Conservation (phyloP, 2,329 filamentous ascomycete genomes). For the Penicillium sp. region DNA sequence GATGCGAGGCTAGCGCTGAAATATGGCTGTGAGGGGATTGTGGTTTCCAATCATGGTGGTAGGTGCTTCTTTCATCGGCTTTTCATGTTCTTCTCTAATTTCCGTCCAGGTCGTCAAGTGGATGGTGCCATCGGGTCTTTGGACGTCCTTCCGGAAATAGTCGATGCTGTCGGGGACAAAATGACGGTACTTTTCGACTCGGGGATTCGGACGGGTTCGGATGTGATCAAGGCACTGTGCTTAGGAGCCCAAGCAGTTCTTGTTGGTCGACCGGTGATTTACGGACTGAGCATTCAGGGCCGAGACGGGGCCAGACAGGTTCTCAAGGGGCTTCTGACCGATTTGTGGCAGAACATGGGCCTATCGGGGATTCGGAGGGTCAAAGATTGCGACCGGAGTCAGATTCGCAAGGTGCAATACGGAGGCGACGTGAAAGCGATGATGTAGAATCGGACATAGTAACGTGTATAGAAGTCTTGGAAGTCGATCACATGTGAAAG, state of each 20-base stretch:
- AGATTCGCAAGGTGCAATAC: conserved; percentile 35
- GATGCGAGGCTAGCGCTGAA: conserved; percentile 48
- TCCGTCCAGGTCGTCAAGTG: conserved; percentile 41
- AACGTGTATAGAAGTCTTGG: neutral
- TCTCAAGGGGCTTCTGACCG: conserved; percentile 50
- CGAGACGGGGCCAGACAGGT: conserved; percentile 54
- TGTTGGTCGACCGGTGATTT: conserved; percentile 57
- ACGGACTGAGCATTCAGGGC: conserved; percentile 56
- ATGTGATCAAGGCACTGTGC: conserved; percentile 52
- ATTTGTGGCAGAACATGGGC: conserved; percentile 56
- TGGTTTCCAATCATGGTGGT: conserved; percentile 54
- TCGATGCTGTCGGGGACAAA: conserved; percentile 55
- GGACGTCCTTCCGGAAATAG: conserved; percentile 58
- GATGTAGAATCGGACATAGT: conserved; percentile 20
- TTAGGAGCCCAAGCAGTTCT: conserved; percentile 58
- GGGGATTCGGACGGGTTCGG: conserved; percentile 49
- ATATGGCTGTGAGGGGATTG: conserved; percentile 48
- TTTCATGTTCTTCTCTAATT: neutral
- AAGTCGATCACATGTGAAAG: conserved; percentile 5
- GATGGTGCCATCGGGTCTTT: conserved; percentile 52
- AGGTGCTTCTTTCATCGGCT: conserved; percentile 1
- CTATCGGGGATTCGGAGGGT: conserved; percentile 49
- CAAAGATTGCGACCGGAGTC: conserved; percentile 31
- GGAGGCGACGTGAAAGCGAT: conserved; percentile 34
- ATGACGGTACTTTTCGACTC: conserved; percentile 52